Evolutionary conservation across 2,329 filamentous ascomycete species (phyloP).

Genomic region (Epichloe sp.): DNA sequence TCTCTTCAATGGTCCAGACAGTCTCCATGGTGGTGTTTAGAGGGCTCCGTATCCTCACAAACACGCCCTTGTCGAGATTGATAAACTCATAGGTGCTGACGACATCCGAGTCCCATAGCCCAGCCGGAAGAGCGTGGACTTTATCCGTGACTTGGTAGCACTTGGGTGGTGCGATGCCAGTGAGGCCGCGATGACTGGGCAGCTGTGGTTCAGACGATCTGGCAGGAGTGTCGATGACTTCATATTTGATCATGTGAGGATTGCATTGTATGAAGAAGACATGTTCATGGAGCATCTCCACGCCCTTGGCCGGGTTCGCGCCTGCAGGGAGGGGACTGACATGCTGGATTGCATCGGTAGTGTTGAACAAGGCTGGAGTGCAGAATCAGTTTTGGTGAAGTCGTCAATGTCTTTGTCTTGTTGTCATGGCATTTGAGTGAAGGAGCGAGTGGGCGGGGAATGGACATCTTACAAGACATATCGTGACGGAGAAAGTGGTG

Average conservation of each 20-base stretch:
- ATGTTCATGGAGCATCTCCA: conserved; percentile 37
- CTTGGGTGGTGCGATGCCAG: conserved; percentile 16
- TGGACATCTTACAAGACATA: conserved; percentile 10
- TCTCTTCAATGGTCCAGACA: conserved; percentile 29
- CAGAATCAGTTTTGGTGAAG: no score
- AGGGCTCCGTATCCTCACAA: conserved; percentile 37
- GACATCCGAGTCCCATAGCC: conserved; percentile 41
- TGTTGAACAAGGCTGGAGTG: conserved; percentile 27
- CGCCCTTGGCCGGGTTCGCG: conserved; percentile 20
- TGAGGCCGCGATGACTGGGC: conserved; percentile 15
- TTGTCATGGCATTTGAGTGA: background rate
- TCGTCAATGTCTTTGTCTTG: no score
- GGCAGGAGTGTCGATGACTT: conserved; percentile 18
- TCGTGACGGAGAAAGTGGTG: background rate
- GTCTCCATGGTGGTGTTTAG: conserved; percentile 41
- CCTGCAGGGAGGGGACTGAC: conserved; percentile 27
- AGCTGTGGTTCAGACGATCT: conserved; percentile 15
- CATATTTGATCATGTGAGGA: conserved; percentile 35
- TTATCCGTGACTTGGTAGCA: conserved; percentile 36
- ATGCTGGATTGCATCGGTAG: conserved; percentile 29
- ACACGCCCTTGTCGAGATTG: conserved; percentile 34
- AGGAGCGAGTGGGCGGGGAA: background rate
- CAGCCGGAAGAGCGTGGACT: conserved; percentile 38
- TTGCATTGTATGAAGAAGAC: conserved; percentile 38
- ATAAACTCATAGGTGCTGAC: conserved; percentile 42